Base-by-base conservation (phyloP, 225 moss, liverwort and hornwort species). In the Pleurozium schreberi region DNA sequence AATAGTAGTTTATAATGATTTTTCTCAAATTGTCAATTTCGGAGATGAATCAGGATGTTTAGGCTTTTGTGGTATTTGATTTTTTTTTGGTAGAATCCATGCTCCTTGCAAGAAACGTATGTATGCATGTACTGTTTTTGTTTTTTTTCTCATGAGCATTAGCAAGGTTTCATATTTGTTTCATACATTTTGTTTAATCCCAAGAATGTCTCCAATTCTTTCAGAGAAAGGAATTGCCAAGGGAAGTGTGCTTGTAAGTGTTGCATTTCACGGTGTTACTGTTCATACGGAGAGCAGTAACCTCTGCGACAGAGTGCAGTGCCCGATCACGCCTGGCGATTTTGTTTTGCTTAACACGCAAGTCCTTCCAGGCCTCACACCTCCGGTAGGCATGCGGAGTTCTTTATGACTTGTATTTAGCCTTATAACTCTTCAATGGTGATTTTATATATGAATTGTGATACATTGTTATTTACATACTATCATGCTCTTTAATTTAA, bases 301-400 rank as follows among this genome's bases (percentile, higher is more conserved):
- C 75, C 82, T 94, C 67, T 95, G 95, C 82, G 78, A 80, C 63
- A 94, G 50, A 90, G 85, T 93, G 12, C 38, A 73, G 74, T 95
- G 95, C 88, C 93, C 95, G 52, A 92, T 95, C 84, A 75, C 87
- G 57, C 95, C 95, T 61, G 95, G 95, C 64, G 93, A 91, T 13
- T 95, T 95, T 70, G 85, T 85, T 73, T 90, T 95, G 89, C 49
- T 69, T 17, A 89, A 95, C 65, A 85, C 89, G 49, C 91, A 95
- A 92, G 88, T 92, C 49, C 93, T 95, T 81, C 95, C 95, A 36
- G 92, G 91, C 87, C 64, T 95, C 73, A 93, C 94, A 69, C 95
- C 95, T 75, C 95, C 95, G 91, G 95, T 95, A 89, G 43, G 92
- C 87, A 45, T 52, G 21, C 79, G 28, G 49, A 82, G 63, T 63